phyloP scores from a whole-genome alignment of 345 rosid genomes.

The Salix dunnii region DNA sequence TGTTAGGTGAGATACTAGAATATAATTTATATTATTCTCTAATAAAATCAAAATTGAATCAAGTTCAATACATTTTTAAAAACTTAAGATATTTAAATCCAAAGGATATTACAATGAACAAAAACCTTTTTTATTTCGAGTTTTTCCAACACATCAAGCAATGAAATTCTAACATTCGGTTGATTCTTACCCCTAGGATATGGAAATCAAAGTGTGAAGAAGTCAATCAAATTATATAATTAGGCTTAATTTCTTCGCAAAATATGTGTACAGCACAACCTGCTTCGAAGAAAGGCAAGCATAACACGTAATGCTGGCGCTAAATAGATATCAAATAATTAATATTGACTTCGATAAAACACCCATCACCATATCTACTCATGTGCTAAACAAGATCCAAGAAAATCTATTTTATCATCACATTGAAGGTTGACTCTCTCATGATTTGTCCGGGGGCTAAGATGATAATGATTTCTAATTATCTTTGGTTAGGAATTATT shows the following conservation, averaged over 20 bases:
- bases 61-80: too few species aligned
- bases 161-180: background rate
- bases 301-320: background rate
- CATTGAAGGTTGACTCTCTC: background rate
- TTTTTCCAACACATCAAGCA: background rate
- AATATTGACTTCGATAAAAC: background rate
- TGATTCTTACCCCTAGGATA: background rate
- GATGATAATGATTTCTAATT: background rate
- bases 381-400: background rate
- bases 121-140: too few species aligned
- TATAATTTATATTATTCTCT: too few species aligned
- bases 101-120: too few species aligned
- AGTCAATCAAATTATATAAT: too few species aligned
- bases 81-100: too few species aligned
- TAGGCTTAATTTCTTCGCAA: too few species aligned
- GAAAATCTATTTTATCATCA: background rate
- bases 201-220: background rate
- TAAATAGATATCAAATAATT: background rate
- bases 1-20: accelerated
- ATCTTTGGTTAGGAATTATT: background rate
- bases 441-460: background rate
- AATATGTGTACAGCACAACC: too few species aligned
- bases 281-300: too few species aligned
- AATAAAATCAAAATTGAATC: too few species aligned
- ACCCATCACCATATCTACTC: background rate